These are phyloP conservation scores for Exobasidium rhododendri DNA, from an alignment of 1,284 basidiomycete species.

Conservation along the genomic window DNA sequence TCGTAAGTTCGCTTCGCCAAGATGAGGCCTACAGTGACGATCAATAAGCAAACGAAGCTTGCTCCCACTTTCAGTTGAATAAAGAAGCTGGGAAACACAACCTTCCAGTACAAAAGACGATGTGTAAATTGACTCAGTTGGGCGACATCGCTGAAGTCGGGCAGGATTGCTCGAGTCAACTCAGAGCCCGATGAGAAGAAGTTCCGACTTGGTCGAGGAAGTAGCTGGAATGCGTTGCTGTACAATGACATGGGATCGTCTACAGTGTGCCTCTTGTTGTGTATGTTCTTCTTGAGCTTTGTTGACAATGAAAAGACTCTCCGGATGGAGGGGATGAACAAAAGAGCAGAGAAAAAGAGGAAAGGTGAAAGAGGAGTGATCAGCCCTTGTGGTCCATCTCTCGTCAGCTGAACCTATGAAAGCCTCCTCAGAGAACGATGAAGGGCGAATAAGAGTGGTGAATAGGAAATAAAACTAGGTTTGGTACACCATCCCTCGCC, in stretches of 20 bases:
- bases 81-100: conserved; percentile 2
- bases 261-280: not conserved
- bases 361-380: not conserved
- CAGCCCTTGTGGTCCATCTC: too few relatives aligned
- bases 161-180: not conserved
- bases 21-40: not conserved
- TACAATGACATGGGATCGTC: not conserved
- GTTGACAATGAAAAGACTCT: not conserved
- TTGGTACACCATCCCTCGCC: too few relatives aligned
- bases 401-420: too few relatives aligned
- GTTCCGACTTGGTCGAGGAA: not conserved
- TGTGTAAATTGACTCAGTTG: conserved; percentile 3
- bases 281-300: not conserved
- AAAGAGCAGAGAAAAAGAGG: not conserved
- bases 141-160: not conserved
- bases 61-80: conserved; percentile 9
- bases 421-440: too few relatives aligned
- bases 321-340: not conserved
- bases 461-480: too few relatives aligned
- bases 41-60: conserved; percentile 3
- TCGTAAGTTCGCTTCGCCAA: not conserved
- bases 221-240: not conserved
- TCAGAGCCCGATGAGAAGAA: not conserved
- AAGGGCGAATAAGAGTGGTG: too few relatives aligned
- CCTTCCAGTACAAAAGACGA: not conserved